phyloP scores from a whole-genome alignment of 192 early-diverging fungal species.

The Lunasporangiospora selenospora region DNA sequence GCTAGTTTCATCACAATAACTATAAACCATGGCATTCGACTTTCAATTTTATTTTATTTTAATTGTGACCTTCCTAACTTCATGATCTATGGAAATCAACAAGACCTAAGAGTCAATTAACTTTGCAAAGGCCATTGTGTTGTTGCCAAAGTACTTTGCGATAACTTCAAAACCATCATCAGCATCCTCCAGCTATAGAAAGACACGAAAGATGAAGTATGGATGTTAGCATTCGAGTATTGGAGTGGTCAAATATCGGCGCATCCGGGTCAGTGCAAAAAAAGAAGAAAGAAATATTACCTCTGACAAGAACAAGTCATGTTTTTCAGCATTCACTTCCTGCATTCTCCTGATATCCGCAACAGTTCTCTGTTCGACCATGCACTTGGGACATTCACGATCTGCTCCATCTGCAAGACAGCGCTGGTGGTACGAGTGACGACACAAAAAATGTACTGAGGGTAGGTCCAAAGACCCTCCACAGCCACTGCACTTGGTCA shows the following conservation, averaged over 20 bases:
- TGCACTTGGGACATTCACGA: conserved; percentile 81
- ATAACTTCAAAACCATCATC: conserved; percentile 89
- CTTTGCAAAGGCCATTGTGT: conserved; percentile 72
- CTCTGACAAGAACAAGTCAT: conserved; percentile 84
- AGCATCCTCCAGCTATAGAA: conserved; percentile 68
- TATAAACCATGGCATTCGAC: no score
- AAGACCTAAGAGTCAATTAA: conserved; percentile 55
- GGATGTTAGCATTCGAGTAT: no score
- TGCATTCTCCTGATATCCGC: conserved; percentile 80
- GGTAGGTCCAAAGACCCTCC: conserved; percentile 86
- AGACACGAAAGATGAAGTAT: no score
- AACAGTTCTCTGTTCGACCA: conserved; percentile 83
- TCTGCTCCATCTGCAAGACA: conserved; percentile 61
- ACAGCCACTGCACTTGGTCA: conserved; percentile 77
- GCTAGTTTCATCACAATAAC: no score
- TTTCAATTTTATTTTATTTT: no score
- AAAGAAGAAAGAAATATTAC: conserved; percentile 33
- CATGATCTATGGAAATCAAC: no score
- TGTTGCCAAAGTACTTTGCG: conserved; percentile 92
- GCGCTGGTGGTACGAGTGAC: conserved; percentile 95
- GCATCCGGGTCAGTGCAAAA: neutral
- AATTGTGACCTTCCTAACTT: no score
- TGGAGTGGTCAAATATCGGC: no score
- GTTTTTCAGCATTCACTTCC: conserved; percentile 75
- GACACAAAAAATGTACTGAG: conserved; percentile 92